phyloP scores from a whole-genome alignment of 2,329 filamentous ascomycete genomes.

The Fusarium pilosicola region DNA sequence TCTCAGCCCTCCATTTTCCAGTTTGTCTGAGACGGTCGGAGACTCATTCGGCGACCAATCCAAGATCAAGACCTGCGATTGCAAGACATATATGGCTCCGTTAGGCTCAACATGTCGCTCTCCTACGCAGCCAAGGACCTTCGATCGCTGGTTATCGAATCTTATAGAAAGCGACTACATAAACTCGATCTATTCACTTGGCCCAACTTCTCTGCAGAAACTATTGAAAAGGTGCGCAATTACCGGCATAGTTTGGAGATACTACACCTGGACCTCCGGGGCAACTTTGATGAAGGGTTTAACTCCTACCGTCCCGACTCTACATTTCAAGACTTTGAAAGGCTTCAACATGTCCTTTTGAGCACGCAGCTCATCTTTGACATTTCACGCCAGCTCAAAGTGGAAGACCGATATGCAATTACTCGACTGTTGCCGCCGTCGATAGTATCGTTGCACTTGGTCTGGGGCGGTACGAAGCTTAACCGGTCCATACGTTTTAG shows the following conservation, averaged over 20 bases:
- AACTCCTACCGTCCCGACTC: neutral
- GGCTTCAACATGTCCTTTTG: neutral
- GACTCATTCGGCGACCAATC: too few species aligned
- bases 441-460: neutral
- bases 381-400: neutral
- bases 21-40: too few species aligned
- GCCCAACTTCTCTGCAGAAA: neutral
- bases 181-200: too few species aligned
- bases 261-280: neutral
- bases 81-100: accelerated
- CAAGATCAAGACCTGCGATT: neutral
- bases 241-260: neutral
- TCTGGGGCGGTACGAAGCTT: neutral
- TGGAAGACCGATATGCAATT: neutral
- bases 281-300: too few species aligned
- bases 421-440: neutral
- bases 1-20: accelerated
- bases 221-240: neutral
- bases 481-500: accelerated
- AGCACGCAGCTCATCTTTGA: neutral
- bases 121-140: neutral
- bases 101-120: accelerated
- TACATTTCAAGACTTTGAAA: neutral
- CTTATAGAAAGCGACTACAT: neutral
- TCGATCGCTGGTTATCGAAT: neutral